Conservation (phyloP, 2,329 filamentous ascomycete species). For the Calonectria leucothoes region DNA sequence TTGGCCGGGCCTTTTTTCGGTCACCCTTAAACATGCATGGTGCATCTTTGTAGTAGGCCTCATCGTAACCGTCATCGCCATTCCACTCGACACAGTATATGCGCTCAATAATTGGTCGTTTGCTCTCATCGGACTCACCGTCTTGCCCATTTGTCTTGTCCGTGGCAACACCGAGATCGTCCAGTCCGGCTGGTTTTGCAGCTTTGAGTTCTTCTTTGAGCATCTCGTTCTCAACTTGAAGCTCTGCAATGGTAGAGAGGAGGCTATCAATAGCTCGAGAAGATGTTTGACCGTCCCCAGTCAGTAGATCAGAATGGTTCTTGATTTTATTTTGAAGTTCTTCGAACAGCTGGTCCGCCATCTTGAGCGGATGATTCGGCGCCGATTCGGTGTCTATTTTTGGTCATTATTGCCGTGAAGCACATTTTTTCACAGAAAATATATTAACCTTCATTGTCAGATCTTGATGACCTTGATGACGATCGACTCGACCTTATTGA, state of each 20-base stretch:
- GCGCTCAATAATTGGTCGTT: not conserved
- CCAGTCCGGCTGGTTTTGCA: not conserved
- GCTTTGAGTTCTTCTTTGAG: constrained; percentile 12
- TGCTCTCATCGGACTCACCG: not conserved
- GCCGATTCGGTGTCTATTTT: not conserved
- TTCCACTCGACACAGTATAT: not conserved
- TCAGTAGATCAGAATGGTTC: not conserved
- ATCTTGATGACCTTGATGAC: not conserved
- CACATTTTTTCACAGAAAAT: too few species aligned
- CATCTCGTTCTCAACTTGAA: constrained; percentile 16
- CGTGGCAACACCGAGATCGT: not conserved
- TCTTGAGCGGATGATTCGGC: not conserved
- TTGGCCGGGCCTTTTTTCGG: not conserved
- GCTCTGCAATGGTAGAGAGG: constrained; percentile 3
- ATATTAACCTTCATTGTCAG: not conserved
- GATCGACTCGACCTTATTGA: not conserved
- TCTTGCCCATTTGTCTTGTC: not conserved
- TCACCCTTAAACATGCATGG: constrained; percentile 23
- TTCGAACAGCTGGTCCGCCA: not conserved
- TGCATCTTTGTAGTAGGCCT: constrained; percentile 3
- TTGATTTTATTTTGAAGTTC: not conserved
- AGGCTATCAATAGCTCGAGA: not conserved
- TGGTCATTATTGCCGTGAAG: not conserved
- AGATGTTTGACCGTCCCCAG: not conserved
- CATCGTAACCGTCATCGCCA: fast-evolving